Conservation (phyloP, 257 asterid genomes). For the Solanum infundibuliforme region DNA sequence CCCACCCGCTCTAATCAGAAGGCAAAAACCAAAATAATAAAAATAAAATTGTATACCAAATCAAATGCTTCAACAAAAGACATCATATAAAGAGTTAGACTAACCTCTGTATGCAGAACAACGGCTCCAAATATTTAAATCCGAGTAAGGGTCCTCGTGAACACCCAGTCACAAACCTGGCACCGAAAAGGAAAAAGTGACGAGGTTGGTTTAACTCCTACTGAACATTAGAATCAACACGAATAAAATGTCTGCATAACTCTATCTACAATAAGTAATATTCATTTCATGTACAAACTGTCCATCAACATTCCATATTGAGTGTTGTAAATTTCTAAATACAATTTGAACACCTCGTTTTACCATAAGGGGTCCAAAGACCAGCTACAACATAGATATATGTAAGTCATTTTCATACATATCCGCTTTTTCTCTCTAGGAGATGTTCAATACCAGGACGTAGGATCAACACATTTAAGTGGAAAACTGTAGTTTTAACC, state of each 20-base stretch:
- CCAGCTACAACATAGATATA: not conserved
- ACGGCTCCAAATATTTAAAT: slow-evolving; percentile 81
- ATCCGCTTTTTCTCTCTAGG: not conserved
- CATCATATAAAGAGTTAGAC: not conserved
- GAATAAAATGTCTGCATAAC: not conserved
- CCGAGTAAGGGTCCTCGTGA: slow-evolving; percentile 99
- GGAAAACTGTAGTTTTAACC: not conserved
- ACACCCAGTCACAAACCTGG: slow-evolving; percentile 93
- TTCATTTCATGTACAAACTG: not conserved
- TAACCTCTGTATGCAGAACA: slow-evolving; percentile 90
- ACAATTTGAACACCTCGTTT: not conserved
- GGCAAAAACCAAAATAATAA: not conserved
- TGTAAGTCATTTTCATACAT: not conserved
- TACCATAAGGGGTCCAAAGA: not conserved
- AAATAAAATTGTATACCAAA: not conserved
- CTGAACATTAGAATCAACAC: not conserved
- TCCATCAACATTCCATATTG: not conserved
- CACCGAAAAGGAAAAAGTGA: not conserved
- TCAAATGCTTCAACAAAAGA: not conserved
- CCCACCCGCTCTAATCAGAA: slow-evolving; percentile 64
- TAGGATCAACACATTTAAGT: not conserved
- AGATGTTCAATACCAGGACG: not conserved
- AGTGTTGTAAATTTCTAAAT: not conserved
- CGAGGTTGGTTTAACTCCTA: not conserved
- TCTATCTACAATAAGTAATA: not conserved